Percentiles rank a stretch among this genome's conserved stretches.
These are phyloP conservation scores for Allium fistulosum DNA, from an alignment of 106 monocot species.

Conservation along the genomic window DNA sequence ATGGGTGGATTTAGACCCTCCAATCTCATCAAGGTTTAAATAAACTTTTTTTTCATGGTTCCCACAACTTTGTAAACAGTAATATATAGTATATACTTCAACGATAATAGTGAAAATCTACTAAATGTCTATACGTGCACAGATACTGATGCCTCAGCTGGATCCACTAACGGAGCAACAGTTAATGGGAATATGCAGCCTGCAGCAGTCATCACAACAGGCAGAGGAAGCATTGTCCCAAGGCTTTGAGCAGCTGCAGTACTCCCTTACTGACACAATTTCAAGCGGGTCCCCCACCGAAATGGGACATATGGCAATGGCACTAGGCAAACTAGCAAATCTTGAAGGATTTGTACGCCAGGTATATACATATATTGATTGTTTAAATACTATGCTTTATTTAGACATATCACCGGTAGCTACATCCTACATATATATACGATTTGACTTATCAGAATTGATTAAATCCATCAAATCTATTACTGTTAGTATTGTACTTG, in stretches of 20 bases:
- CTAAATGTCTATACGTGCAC: neutral
- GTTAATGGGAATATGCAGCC: conserved; percentile 41
- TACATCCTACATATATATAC: too few species aligned
- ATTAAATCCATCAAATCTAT: too few species aligned
- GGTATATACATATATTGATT: conserved; percentile 13
- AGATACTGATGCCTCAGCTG: conserved; percentile 64
- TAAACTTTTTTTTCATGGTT: too few species aligned
- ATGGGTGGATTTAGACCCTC: conserved; percentile 93
- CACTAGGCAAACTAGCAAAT: conserved; percentile 46
- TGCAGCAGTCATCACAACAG: conserved; percentile 66
- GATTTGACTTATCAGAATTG: too few species aligned
- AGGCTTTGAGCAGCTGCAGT: conserved; percentile 41
- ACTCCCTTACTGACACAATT: conserved; percentile 50
- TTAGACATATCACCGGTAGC: too few species aligned
- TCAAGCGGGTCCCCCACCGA: conserved; percentile 34
- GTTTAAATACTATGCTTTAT: too few species aligned
- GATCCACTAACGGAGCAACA: conserved; percentile 72
- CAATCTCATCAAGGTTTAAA: conserved; percentile 71
- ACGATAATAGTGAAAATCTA: neutral
- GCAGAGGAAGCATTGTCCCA: conserved; percentile 64
- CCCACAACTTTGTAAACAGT: too few species aligned
- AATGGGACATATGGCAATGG: conserved; percentile 61
- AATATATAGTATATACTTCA: too few species aligned
- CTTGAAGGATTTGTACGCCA: conserved; percentile 63
- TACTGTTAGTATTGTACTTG: too few species aligned